Conservation (phyloP, 225 moss, liverwort and hornwort species). For the Polytrichum formosum region DNA sequence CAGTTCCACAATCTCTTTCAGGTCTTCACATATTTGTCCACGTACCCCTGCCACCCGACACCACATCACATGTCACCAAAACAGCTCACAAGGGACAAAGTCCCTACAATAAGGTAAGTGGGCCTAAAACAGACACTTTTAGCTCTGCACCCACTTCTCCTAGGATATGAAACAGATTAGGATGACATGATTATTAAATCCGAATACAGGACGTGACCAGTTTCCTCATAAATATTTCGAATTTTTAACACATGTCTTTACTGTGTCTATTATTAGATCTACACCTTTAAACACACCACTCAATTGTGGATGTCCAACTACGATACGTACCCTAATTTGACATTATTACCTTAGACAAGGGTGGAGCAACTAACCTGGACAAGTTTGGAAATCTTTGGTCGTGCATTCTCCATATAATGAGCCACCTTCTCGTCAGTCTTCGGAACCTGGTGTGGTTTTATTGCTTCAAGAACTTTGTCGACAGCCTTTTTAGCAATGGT, state of each 20-base stretch:
- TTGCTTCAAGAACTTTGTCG: conserved; percentile 74
- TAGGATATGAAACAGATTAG: too few relatives aligned
- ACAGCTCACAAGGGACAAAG: background rate
- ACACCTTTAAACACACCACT: too few relatives aligned
- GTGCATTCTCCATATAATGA: conserved; percentile 64
- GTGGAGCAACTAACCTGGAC: conserved; percentile 54
- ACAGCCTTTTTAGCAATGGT: conserved; percentile 94
- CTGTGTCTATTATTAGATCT: too few relatives aligned
- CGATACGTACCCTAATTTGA: too few relatives aligned
- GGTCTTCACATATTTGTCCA: conserved; percentile 75
- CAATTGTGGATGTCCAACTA: too few relatives aligned
- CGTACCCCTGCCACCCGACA: conserved; percentile 64
- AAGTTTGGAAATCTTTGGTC: conserved; percentile 87
- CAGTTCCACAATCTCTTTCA: conserved; percentile 18
- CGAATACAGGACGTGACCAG: too few relatives aligned
- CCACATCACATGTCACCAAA: background rate
- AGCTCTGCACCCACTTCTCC: background rate
- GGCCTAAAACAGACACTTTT: background rate
- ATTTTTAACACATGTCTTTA: too few relatives aligned
- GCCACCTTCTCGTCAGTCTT: conserved; percentile 84
- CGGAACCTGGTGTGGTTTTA: conserved; percentile 71
- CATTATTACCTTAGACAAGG: too few relatives aligned
- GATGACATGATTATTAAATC: too few relatives aligned
- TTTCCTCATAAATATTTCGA: too few relatives aligned
- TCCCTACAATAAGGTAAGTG: background rate